phyloP scores from a whole-genome alignment of 2,329 filamentous ascomycete species.

The Xylaria sp. region DNA sequence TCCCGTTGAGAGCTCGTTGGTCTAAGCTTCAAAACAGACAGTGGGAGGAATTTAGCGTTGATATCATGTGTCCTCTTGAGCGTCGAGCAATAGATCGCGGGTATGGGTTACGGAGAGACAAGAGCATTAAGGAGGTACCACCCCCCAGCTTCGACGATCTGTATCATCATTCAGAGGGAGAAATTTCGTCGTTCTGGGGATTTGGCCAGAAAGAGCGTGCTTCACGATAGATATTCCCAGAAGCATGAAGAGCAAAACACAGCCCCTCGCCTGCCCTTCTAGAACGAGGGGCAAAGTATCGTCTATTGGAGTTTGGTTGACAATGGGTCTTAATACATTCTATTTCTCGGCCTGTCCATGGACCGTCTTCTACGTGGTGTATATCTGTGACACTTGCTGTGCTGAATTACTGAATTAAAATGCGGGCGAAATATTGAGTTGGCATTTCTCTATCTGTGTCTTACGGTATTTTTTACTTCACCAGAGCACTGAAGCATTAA shows the following conservation, averaged over 20 bases:
- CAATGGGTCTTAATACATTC: slow-evolving; percentile 58
- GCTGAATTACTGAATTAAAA: background rate
- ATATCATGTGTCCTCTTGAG: slow-evolving; percentile 31
- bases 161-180: slow-evolving; percentile 31
- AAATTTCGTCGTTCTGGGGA: slow-evolving; percentile 35
- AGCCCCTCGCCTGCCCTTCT: slow-evolving; percentile 27
- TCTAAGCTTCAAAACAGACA: slow-evolving; percentile 20
- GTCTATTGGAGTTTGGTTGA: slow-evolving; percentile 61
- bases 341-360: slow-evolving; percentile 38
- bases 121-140: slow-evolving; percentile 14
- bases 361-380: background rate
- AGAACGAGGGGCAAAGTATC: slow-evolving; percentile 52
- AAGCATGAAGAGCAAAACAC: slow-evolving; percentile 29
- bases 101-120: slow-evolving; percentile 22
- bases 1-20: slow-evolving; percentile 24
- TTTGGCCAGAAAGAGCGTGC: slow-evolving; percentile 32
- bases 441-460: background rate
- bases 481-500: slow-evolving; percentile 49
- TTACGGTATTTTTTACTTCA: slow-evolving; percentile 28
- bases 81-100: slow-evolving; percentile 33
- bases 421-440: background rate
- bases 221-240: slow-evolving; percentile 38
- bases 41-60: slow-evolving; percentile 25
- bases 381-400: background rate
- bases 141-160: slow-evolving; percentile 31